Conservation (phyloP, 495 filamentous ascomycete species). For the Lichina pygmaea region DNA sequence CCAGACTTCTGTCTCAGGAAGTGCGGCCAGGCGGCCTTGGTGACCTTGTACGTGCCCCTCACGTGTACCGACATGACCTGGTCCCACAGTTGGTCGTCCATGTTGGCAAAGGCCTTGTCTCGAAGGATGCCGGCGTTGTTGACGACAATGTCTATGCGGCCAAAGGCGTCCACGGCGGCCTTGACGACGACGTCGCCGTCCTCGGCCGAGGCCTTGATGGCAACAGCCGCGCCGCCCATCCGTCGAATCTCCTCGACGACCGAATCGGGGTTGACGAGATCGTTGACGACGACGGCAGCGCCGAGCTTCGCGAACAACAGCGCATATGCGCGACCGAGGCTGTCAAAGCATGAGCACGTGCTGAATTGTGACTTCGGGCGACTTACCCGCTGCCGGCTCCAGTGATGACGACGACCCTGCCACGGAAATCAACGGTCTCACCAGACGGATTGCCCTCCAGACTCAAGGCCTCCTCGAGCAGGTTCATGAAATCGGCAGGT, state of each 20-base stretch:
- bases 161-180: constrained; percentile 75
- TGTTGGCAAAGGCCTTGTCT: constrained; percentile 94
- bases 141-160: constrained; percentile 77
- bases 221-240: constrained; percentile 69
- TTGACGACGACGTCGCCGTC: constrained; percentile 86
- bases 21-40: constrained; percentile 94
- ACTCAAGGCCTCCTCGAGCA: constrained; percentile 69
- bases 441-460: constrained; percentile 44
- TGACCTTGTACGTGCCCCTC: constrained; percentile 85
- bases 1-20: constrained; percentile 98
- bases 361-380: too few relatives aligned
- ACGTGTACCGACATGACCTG: constrained; percentile 80
- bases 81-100: constrained; percentile 88
- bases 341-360: constrained; percentile 5
- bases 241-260: constrained; percentile 83
- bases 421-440: constrained; percentile 64
- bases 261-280: constrained; percentile 74
- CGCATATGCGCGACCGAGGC: constrained; percentile 80
- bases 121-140: constrained; percentile 96
- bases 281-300: constrained; percentile 82
- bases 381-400: constrained; percentile 64
- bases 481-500: constrained; percentile 65
- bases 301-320: constrained; percentile 77
- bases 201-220: constrained; percentile 81
- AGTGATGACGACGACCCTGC: constrained; percentile 75